Conservation (phyloP, 805 yeast genomes). For the Sungouiozyma intestinalis region DNA sequence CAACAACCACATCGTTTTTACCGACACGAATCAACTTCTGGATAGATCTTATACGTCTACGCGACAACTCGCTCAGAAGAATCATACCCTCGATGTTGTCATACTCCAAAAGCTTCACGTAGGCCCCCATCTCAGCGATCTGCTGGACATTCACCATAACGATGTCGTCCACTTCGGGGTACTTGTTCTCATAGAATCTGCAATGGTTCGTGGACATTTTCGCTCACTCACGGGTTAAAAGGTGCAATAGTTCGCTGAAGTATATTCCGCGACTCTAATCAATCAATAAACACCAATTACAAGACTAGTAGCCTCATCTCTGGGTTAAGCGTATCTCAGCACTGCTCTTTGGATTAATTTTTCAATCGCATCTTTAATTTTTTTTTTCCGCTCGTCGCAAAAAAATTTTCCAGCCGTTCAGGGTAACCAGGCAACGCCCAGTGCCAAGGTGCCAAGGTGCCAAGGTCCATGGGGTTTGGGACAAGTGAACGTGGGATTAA, state of each 20-base stretch:
- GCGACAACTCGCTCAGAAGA: constrained; percentile 83
- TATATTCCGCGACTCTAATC: too few relatives aligned
- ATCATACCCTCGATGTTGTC: constrained; percentile 99
- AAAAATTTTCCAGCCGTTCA: neutral
- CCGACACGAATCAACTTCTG: constrained; percentile 97
- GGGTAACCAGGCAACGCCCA: neutral
- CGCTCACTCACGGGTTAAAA: too few relatives aligned
- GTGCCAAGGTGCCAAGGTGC: too few relatives aligned
- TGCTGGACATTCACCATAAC: constrained; percentile 98
- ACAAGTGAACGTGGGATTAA: neutral
- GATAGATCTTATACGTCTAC: constrained; percentile 97
- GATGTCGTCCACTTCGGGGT: constrained; percentile 97
- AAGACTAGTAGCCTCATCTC: neutral
- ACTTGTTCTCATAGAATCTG: constrained; percentile 95
- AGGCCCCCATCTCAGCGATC: constrained; percentile 99
- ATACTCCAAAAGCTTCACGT: constrained; percentile 88
- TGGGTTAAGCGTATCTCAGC: too few relatives aligned
- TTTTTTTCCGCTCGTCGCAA: neutral
- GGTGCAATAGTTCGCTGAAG: too few relatives aligned
- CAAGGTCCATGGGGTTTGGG: too few relatives aligned
- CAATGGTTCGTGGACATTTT: constrained; percentile 79
- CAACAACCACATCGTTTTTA: constrained; percentile 96
- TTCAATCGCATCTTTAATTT: neutral
- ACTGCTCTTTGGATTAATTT: too few relatives aligned
- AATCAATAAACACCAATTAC: neutral